Conservation (phyloP, 2,329 filamentous ascomycete genomes). For the Pleoardoris graminearum region DNA sequence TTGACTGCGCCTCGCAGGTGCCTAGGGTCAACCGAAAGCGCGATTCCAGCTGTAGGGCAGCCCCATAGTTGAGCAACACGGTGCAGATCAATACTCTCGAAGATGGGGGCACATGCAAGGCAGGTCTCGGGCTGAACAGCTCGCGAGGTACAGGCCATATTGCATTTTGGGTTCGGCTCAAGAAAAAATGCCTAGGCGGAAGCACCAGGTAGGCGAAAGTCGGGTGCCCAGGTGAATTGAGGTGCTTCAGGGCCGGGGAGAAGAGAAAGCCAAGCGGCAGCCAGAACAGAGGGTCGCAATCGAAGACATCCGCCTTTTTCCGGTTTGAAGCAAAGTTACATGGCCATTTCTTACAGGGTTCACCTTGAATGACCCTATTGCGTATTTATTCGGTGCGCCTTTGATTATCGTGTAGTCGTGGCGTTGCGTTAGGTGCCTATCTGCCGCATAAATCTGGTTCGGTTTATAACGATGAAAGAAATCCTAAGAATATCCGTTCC, state of each 20-base stretch:
- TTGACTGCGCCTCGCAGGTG: slow-evolving; percentile 3
- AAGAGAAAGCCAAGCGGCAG: background rate
- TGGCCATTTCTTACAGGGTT: too few species aligned
- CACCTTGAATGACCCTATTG: too few species aligned
- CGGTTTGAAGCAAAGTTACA: too few species aligned
- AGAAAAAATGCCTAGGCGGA: background rate
- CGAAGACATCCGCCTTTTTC: too few species aligned
- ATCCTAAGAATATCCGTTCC: too few species aligned
- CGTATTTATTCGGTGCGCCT: too few species aligned
- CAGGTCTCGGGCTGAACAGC: slow-evolving; percentile 1
- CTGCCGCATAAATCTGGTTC: too few species aligned
- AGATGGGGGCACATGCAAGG: slow-evolving; percentile 2
- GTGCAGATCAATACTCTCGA: background rate
- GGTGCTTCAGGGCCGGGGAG: background rate
- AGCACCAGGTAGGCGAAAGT: background rate
- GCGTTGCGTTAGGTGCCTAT: too few species aligned
- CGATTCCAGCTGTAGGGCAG: background rate
- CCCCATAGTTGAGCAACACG: background rate
- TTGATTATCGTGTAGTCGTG: too few species aligned
- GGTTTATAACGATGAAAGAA: too few species aligned
- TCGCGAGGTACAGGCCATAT: background rate
- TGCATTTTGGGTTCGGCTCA: background rate
- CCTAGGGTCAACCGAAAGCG: too few species aligned
- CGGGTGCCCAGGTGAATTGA: background rate
- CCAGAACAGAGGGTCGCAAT: background rate